A percentile compares a stretch with the other conserved stretches of the same genome.
Evolutionary conservation across 1,284 basidiomycete species (phyloP).

Genomic region (Phellinidium pouzarii): DNA sequence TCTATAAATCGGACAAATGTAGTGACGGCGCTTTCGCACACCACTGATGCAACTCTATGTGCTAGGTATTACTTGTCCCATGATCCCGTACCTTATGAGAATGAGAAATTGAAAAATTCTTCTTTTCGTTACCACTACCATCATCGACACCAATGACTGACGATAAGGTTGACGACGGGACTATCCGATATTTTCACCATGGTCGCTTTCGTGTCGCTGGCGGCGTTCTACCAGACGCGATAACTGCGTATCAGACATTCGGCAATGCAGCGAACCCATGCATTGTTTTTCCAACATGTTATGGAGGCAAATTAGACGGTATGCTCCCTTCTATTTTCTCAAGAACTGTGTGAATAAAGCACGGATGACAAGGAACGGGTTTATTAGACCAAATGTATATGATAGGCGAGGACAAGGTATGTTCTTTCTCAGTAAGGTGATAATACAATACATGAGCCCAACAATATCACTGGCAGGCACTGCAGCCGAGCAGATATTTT

Average conservation of each 20-base stretch:
- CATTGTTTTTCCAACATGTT: slow-evolving; percentile 36
- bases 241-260: slow-evolving; percentile 34
- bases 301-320: slow-evolving; percentile 32
- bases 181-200: slow-evolving; percentile 33
- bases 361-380: slow-evolving; percentile 11
- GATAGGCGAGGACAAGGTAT: slow-evolving; percentile 22
- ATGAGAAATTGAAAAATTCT: no score
- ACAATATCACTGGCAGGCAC: slow-evolving; percentile 1
- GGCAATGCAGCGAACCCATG: slow-evolving; percentile 32
- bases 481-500: slow-evolving; percentile 22
- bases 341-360: neutral
- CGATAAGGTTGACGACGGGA: neutral
- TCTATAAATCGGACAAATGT: no score
- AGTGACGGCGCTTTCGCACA: no score
- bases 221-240: slow-evolving; percentile 32
- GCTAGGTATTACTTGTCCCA: no score
- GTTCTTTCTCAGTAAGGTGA: neutral
- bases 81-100: no score
- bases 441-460: neutral
- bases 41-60: no score
- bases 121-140: no score
- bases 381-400: slow-evolving; percentile 21
- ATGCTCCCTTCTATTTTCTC: slow-evolving; percentile 16
- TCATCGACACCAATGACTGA: no score
- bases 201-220: slow-evolving; percentile 32